Percentiles rank a stretch among this genome's conserved stretches.
phyloP scores from a whole-genome alignment of 176 grass and related monocot genomes.

The Aegilops sharonensis region DNA sequence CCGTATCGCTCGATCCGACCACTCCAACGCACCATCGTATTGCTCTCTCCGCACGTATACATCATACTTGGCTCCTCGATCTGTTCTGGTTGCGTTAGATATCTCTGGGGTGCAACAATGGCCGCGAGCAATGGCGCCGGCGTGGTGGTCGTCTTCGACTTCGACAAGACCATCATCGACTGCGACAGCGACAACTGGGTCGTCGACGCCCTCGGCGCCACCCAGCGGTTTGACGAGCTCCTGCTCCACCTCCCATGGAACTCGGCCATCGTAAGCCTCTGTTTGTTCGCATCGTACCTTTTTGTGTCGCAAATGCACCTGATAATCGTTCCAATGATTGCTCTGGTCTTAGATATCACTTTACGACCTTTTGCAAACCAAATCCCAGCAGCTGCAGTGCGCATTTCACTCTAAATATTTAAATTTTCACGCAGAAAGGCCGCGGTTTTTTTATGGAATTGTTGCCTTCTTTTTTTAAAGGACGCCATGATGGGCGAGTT shows the following conservation, averaged over 20 bases:
- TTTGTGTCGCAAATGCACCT: background rate
- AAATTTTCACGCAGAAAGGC: no score
- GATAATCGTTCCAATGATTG: background rate
- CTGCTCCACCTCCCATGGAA: slow-evolving; percentile 74
- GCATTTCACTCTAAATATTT: no score
- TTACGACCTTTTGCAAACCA: no score
- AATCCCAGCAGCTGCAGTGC: no score
- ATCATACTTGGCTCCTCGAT: background rate
- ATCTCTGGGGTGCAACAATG: slow-evolving; percentile 1
- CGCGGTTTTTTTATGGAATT: background rate
- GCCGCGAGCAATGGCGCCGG: slow-evolving; percentile 41
- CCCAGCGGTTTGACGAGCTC: slow-evolving; percentile 53
- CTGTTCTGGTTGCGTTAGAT: background rate
- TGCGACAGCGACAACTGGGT: slow-evolving; percentile 94
- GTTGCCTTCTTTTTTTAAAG: slow-evolving; percentile 1
- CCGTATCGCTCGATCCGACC: background rate
- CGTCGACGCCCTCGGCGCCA: slow-evolving; percentile 65
- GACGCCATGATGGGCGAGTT: slow-evolving; percentile 77
- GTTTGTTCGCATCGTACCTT: background rate
- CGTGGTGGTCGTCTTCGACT: slow-evolving; percentile 71
- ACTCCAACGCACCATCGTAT: background rate
- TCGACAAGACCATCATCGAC: slow-evolving; percentile 96
- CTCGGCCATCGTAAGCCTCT: slow-evolving; percentile 49
- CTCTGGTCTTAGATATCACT: no score
- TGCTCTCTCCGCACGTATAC: background rate